phyloP scores from a whole-genome alignment of 2,329 filamentous ascomycete species.

The Scedosporium boydii region DNA sequence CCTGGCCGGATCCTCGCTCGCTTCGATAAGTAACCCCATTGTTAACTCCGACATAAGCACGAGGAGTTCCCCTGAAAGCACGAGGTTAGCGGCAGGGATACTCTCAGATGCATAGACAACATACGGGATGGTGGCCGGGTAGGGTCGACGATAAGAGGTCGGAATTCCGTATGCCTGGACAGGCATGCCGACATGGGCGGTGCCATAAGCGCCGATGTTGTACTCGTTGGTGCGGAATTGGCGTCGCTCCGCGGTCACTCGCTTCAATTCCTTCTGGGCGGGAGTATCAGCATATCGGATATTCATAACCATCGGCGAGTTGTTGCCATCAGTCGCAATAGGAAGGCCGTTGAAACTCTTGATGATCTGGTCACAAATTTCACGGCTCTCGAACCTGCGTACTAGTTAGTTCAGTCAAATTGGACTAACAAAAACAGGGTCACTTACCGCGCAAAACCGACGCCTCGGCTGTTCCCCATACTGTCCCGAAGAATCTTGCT shows the following conservation, averaged over 20 bases:
- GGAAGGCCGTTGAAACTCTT: constrained; percentile 72
- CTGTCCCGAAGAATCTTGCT: constrained; percentile 91
- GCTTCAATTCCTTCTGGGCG: constrained; percentile 92
- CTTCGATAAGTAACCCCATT: neutral
- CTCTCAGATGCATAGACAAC: constrained; percentile 21
- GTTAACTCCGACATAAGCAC: neutral
- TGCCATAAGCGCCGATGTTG: constrained; percentile 63
- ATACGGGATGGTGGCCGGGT: constrained; percentile 27
- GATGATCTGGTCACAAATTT: constrained; percentile 85
- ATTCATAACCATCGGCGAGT: constrained; percentile 59
- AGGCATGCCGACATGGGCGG: constrained; percentile 47
- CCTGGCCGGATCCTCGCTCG: neutral
- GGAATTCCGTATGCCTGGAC: constrained; percentile 13
- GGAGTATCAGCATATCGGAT: constrained; percentile 96
- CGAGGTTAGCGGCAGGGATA: constrained; percentile 19
- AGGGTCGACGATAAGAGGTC: constrained; percentile 17
- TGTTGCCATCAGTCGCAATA: constrained; percentile 59
- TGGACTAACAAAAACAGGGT: constrained; percentile 4
- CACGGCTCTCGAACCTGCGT: constrained; percentile 74
- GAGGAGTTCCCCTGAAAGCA: neutral
- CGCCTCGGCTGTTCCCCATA: constrained; percentile 87
- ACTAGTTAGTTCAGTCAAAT: constrained; percentile 13
- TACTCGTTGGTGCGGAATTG: constrained; percentile 97
- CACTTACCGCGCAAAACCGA: constrained; percentile 86
- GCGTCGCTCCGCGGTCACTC: constrained; percentile 87